Evolutionary conservation across 2,329 filamentous ascomycete genomes (phyloP), one percentile per base, ranked within the genome.

Genomic region (Colletotrichum noveboracense): DNA sequence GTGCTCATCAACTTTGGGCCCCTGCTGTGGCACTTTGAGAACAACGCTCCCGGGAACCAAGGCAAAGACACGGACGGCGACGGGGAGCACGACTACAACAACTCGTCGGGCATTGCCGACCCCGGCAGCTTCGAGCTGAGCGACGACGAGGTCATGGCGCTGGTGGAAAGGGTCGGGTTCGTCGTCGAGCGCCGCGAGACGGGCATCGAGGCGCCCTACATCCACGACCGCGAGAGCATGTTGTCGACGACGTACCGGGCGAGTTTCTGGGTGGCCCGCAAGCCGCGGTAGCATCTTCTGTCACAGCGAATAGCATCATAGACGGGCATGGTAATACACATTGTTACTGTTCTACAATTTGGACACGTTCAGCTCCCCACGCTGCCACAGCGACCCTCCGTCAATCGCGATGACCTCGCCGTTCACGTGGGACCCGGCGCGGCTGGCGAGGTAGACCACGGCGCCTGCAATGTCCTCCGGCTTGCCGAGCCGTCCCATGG

Each of bases 11-110:
- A 99, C 81, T 87, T 98, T 28, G 97, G 97, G 0, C 97, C 97
- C 1, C 85, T 99, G 70, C 87, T 98, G 55, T 99, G 97, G 97
- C 97, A 99, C 84, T 98, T 97, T 83, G 95, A 97, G 82, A 94
- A 95, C 78, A 90, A 93, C 56, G 89, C 91, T 1, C 91, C 91
- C 0, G 90, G 91, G 52, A 89, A 90, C 78, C 87, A 91, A 80
- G 87, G 90, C 14, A 86, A 87, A 55, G 88, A 89, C 38, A 85
- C 87, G 48, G 88, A 89, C 68, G 87, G 86, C 32, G 88, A 90
- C 66, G 87, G 86, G 34, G 87, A 89, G 75, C 85, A 88, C 77
- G 88, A 90, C 76, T 84, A 85, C 36, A 85, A 84, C 68, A 86
- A 84, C 74, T 88, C 88, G 18, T 87, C 89, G 60, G 95, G 95